Percentiles rank a stretch among this genome's conserved stretches.
These are phyloP conservation scores for Rhizomucor pusillus DNA, from an alignment of 371 early-diverging fungal species.

Conservation along the genomic window DNA sequence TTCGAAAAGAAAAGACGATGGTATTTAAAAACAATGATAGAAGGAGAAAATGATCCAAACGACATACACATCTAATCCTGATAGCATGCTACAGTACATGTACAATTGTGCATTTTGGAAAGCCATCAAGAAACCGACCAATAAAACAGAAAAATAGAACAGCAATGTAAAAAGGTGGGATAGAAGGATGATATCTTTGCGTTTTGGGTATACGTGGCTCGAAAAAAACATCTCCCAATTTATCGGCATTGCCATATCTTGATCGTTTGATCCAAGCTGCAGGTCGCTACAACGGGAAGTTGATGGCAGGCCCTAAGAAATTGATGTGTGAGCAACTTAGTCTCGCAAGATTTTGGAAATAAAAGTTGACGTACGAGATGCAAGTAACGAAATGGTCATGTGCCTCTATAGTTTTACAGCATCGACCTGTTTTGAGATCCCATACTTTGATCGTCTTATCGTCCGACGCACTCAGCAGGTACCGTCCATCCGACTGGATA, in stretches of 20 bases:
- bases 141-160: not conserved
- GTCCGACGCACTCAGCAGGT: conserved; percentile 77
- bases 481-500: conserved; percentile 80
- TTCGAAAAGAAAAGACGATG: no score
- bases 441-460: conserved; percentile 88
- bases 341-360: not conserved
- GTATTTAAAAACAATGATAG: conserved; percentile 23
- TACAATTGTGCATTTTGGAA: conserved; percentile 71
- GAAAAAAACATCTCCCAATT: conserved; percentile 3
- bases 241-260: conserved; percentile 70
- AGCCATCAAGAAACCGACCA: conserved; percentile 34
- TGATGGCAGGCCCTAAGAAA: conserved; percentile 37
- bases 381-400: conserved; percentile 91
- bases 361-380: conserved; percentile 52
- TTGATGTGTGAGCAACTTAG: no score
- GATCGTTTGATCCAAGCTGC: conserved; percentile 77
- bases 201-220: no score
- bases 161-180: not conserved
- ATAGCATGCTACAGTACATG: conserved; percentile 81
- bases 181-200: no score
- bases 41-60: conserved; percentile 55
- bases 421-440: conserved; percentile 85
- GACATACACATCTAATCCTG: conserved; percentile 73
- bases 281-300: conserved; percentile 76
- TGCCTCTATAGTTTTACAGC: conserved; percentile 78